Base-by-base conservation (phyloP, 2,329 filamentous ascomycete species). In the Neurospora sp. region DNA sequence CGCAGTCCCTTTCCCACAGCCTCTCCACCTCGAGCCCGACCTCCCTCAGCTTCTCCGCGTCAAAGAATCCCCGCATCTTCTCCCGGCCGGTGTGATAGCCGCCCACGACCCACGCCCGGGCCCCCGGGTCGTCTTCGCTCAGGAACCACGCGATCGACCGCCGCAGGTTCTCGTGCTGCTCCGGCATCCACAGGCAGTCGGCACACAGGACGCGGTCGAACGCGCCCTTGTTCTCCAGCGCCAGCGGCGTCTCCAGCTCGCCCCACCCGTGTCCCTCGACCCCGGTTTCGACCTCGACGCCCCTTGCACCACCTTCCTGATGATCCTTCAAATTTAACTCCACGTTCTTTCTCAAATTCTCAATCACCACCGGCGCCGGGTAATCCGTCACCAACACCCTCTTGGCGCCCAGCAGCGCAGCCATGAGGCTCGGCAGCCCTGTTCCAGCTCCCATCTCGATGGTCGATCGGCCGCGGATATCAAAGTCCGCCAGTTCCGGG, bases 121-220 rank as follows among this genome's bases (percentile, higher is more conserved):
- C 85, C 17, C 75, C 77, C 1, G 79, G 74, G 3, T 76, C 78
- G 6, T 62, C 19, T 11, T 77, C 74, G 19, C 77, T 80, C 19
- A 92, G 81, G 76, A 92, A 91, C 78, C 88, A 87, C 5, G 83
- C 78, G 76, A 92, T 87, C 33, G 89, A 91, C 57, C 77, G 78
- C 66, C 84, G 84, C 36, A 93, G 83, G 77, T 89, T 90, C n/a
- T 79, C 83, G 78, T 93, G 91, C 81, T 92, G 86, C 81, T 85
- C 85, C 1, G 87, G 86, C 88, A 92, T 92, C 90, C 91, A 93
- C 70, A 91, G 83, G 75, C 90, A 92, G 79, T 93, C 90, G 72
- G 89, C 88, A 0, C 88, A 88, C n/a, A 92, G 79, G 52, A 93
- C 82, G 70, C 88, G 85, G 66, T 87, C 87, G 76, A 89, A 92